Percentiles rank a stretch among this genome's conserved stretches.
Conservation (phyloP, 2,329 filamentous ascomycete genomes). For the Thelonectria discophora region DNA sequence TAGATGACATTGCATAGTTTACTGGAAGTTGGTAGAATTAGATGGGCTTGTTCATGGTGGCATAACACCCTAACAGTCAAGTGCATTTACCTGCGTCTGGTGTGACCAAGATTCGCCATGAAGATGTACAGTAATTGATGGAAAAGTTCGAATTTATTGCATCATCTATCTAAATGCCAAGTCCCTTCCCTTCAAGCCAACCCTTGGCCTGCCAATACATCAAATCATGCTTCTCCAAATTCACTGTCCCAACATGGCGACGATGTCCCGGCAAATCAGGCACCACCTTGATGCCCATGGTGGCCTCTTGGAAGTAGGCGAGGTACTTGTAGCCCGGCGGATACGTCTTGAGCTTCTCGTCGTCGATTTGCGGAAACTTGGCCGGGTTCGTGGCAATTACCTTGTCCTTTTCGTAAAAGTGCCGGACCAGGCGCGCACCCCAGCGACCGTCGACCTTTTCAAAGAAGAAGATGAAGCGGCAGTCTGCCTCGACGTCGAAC, state of each 20-base stretch:
- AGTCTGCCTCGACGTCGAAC: conserved; percentile 57
- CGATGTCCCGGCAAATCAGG: conserved; percentile 56
- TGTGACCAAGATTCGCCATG: too few species aligned
- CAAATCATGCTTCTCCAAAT: conserved; percentile 54
- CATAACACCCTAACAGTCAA: too few species aligned
- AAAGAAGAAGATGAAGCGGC: conserved; percentile 57
- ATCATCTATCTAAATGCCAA: conserved; percentile 40
- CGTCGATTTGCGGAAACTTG: conserved; percentile 52
- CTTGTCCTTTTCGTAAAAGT: conserved; percentile 64
- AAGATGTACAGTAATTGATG: too few species aligned
- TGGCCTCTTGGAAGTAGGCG: conserved; percentile 55
- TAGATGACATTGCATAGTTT: too few species aligned
- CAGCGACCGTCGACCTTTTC: conserved; percentile 51
- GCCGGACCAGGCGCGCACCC: conserved; percentile 55
- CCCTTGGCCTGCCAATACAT: conserved; percentile 54
- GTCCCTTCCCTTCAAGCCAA: conserved; percentile 54
- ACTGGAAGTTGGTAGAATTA: too few species aligned
- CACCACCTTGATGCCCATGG: conserved; percentile 55
- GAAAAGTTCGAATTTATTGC: too few species aligned
- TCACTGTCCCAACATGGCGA: conserved; percentile 37
- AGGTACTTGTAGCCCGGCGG: conserved; percentile 56
- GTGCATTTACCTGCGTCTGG: too few species aligned
- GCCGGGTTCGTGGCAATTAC: conserved; percentile 54
- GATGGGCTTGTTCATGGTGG: too few species aligned
- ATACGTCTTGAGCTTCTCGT: conserved; percentile 50